Base-by-base conservation (phyloP, 805 yeast genomes). In the Nakazawaea wyomingensis region DNA sequence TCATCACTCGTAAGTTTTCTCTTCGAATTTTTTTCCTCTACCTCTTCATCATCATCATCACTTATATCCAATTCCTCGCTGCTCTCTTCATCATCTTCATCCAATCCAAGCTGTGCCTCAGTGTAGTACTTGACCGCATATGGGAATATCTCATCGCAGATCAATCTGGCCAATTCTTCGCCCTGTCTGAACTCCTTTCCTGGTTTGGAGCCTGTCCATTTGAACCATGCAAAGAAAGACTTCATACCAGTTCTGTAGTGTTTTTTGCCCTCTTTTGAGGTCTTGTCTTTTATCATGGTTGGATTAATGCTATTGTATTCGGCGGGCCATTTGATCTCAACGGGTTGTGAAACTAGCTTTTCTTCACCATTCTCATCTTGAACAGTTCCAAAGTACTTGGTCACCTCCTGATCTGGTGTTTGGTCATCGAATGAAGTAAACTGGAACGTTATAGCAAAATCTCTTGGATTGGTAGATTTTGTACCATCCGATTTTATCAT, bases 151-250 rank as follows among this genome's bases (percentile, higher is more conserved):
- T 90, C 96, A 36, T 88, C 96, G 4, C 77, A 68, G 11, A 91
- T 66, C 33, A 85, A 62, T 40, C 78, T 67, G 0, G 96, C 86
- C 43, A 90, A 68, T 9, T 82, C 88, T 48, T 82, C 91, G 19
- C 96, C 96, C 44, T 74, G 72, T 48, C 89, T 74, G 56, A 80
- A 86, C 57, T 80, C 93, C 61, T 79, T 85, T 1, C 87, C 85
- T 1, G 87, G 83, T 49, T 80, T 82, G 28, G 64, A 59, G 0
- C 95, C 96, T 1, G 93, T 83, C 90, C 95, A 89, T 37, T 69
- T 67, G 57, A 89, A 90, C 82, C 90, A 90, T 5, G 88, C 82
- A 61, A 91, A 90, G 54, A 91, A 83, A 11, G 91, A 80, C 55
- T 82, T 81, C 88, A 82, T 82, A 4, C 90, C 90, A 16, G 69